Evolutionary conservation across 306 rosid genomes (phyloP).

Genomic region (Albizia julibrissin): DNA sequence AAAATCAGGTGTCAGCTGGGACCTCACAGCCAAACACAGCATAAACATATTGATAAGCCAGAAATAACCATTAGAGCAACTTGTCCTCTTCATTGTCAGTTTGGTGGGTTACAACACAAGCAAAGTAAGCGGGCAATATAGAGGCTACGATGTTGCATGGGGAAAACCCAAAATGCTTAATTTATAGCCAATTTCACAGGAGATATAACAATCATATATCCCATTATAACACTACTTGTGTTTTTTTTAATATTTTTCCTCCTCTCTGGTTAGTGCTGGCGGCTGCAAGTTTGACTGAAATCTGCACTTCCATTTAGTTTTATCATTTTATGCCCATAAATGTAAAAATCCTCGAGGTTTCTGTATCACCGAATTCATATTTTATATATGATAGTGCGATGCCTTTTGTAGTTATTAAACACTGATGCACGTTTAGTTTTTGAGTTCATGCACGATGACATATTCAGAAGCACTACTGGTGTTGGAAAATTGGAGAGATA

Average conservation of each 20-base stretch:
- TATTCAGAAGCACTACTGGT: conserved; percentile 4
- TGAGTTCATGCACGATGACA: conserved; percentile 34
- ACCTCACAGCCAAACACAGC: conserved; percentile 45
- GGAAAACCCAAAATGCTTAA: conserved; percentile 21
- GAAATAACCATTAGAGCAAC: conserved; percentile 20
- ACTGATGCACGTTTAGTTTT: conserved; percentile 9
- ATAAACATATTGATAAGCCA: conserved; percentile 40
- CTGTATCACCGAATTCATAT: conserved; percentile 1
- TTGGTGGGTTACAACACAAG: conserved; percentile 2
- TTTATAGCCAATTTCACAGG: conserved; percentile 40
- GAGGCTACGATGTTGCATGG: conserved; percentile 23
- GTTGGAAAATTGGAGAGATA: conserved; percentile 10
- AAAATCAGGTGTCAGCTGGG: conserved; percentile 68
- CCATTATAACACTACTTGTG: conserved; percentile 32
- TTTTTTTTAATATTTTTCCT: neutral
- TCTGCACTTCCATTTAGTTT: neutral
- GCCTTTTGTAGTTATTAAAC: conserved; percentile 15
- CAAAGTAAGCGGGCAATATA: conserved; percentile 16
- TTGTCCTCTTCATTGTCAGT: conserved; percentile 38
- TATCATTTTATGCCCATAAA: conserved; percentile 1
- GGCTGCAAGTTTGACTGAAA: conserved; percentile 32
- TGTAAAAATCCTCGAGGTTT: neutral
- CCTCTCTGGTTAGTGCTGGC: conserved; percentile 30
- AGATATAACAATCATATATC: conserved; percentile 27
- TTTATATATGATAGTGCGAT: conserved; percentile 6